Percentiles rank a stretch among this genome's conserved stretches.
These are phyloP conservation scores for Phlegmacium glaucopus DNA, from an alignment of 768 basidiomycete species.

Conservation along the genomic window DNA sequence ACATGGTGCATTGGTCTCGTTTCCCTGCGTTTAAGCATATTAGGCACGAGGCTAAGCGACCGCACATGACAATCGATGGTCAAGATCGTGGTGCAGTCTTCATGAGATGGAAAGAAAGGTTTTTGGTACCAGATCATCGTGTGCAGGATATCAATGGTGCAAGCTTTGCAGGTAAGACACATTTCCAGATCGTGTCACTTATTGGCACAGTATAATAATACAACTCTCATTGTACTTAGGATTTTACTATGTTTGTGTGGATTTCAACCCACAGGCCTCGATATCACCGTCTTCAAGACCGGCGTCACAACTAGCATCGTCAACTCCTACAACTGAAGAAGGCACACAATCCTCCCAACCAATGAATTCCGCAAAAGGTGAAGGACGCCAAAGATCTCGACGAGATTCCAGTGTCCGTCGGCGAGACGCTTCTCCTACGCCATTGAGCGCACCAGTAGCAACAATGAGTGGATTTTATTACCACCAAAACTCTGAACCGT, in stretches of 20 bases:
- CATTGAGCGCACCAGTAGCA: slow-evolving; percentile 51
- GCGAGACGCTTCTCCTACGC: slow-evolving; percentile 47
- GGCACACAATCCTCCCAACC: slow-evolving; percentile 18
- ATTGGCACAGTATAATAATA: slow-evolving; percentile 8
- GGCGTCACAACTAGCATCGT: slow-evolving; percentile 20
- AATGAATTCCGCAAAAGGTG: slow-evolving; percentile 25
- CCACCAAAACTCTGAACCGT: slow-evolving; percentile 92
- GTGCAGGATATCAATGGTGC: slow-evolving; percentile 94
- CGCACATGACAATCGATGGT: slow-evolving; percentile 74
- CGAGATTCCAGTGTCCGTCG: slow-evolving; percentile 48
- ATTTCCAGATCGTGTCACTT: slow-evolving; percentile 3
- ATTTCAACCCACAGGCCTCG: slow-evolving; percentile 69
- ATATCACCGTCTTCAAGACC: slow-evolving; percentile 20
- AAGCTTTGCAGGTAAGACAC: slow-evolving; percentile 80
- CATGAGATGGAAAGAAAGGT: slow-evolving; percentile 97
- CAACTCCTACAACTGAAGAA: slow-evolving; percentile 11
- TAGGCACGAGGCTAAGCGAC: slow-evolving; percentile 73
- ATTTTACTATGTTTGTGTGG: slow-evolving; percentile 94
- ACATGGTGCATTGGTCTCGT: slow-evolving; percentile 91
- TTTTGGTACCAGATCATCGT: slow-evolving; percentile 92
- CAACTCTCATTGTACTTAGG: slow-evolving; percentile 40
- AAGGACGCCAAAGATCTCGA: slow-evolving; percentile 32
- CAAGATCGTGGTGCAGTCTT: slow-evolving; percentile 81
- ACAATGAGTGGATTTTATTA: slow-evolving; percentile 92
- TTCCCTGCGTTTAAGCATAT: slow-evolving; percentile 89